Conservation (phyloP, 2,329 filamentous ascomycete species). For the Fusarium incarnatum region DNA sequence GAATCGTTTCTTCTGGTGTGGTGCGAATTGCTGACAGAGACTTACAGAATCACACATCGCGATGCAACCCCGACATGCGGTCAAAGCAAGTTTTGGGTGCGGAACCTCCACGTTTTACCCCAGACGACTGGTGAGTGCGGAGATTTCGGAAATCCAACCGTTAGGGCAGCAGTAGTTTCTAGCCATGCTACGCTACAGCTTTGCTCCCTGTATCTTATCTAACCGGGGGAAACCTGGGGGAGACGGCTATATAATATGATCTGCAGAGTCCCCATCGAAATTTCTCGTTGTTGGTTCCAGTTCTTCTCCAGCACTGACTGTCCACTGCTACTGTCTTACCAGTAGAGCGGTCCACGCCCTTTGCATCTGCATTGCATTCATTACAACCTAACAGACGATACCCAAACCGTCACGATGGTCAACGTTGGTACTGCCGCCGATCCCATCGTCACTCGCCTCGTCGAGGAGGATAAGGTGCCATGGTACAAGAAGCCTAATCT, state of each 20-base stretch:
- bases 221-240: background rate
- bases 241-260: conserved; percentile 30
- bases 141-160: conserved; percentile 25
- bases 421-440: conserved; percentile 37
- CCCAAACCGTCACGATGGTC: conserved; percentile 28
- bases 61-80: conserved; percentile 17
- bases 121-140: conserved; percentile 26
- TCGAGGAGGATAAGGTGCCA: conserved; percentile 49
- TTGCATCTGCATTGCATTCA: conserved; percentile 1
- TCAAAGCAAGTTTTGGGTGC: conserved; percentile 15
- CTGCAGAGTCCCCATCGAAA: conserved; percentile 17
- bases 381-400: background rate
- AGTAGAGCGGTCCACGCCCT: background rate
- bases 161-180: background rate
- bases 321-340: background rate
- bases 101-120: conserved; percentile 31
- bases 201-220: conserved; percentile 11
- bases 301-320: background rate
- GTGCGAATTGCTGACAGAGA: conserved; percentile 8
- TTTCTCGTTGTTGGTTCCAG: background rate
- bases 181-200: background rate
- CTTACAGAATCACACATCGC: conserved; percentile 11
- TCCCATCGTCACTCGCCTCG: conserved; percentile 50
- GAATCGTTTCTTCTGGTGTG: conserved; percentile 7
- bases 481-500: conserved; percentile 69